Base-by-base conservation (phyloP, 306 rosid genomes). In the Carpinus fangiana region DNA sequence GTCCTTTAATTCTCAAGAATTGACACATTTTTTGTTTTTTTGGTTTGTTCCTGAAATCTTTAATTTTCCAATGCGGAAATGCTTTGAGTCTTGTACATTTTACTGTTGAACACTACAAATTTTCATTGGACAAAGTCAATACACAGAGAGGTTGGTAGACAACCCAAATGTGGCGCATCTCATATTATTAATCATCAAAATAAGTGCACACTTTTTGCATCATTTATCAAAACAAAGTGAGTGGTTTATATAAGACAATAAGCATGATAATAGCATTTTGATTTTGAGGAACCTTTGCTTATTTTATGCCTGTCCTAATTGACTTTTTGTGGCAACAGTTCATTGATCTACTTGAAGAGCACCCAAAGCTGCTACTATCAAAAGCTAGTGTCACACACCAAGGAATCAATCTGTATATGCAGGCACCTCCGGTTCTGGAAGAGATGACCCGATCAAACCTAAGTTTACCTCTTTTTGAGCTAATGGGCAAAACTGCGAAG, bases 391-490 rank as follows among this genome's bases (percentile, higher is more conserved):
- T 95, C 71, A 80, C 89, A 6, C 92, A 91, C 73, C 80, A 80
- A 82, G 96, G 98, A 76, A 91, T 88, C 90, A 95, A 87, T 83
- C 84, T 93, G 13, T 93, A 91, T 89, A 93, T 95, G 98, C 98
- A 95, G 84, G 98, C 98, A 7, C 99, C 98, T 20, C 97, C 96
- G 4, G 89, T 93, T 9, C 87, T 95, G 85, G 99, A 95, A 83
- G 98, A 95, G 87, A 90, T 95, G 99, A 95, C 99, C 69, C 78
- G 97, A 82, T 89, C 98, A 34, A 95, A 95, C 87, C 84, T 95
- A 79, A 76, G 83, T 71, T 36, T 78, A 41, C 56, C 89, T 62
- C 90, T 95, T 76, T 95, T 87, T 73, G 87, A 93, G 9, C 84
- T 91, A 76, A 91, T 95, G 90, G 98, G 90, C 53, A 88, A 95